Evolutionary conservation across 176 grass and related monocot genomes (phyloP).

Genomic region (Cocos nucifera): DNA sequence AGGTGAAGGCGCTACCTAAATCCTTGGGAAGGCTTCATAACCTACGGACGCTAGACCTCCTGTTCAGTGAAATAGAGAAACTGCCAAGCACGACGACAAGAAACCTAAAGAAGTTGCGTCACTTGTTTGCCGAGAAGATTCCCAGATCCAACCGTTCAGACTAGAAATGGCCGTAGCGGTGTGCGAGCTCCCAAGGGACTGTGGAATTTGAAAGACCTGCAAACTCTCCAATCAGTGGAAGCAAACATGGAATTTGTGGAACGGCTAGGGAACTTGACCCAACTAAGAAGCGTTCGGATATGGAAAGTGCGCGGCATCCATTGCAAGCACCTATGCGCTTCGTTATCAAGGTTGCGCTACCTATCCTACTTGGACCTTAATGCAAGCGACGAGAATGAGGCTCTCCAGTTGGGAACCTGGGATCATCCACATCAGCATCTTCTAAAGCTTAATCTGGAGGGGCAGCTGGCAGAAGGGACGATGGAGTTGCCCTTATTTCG

Average conservation of each 20-base stretch:
- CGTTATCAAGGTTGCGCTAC: too few species aligned
- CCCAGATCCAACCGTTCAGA: too few species aligned
- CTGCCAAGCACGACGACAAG: slow-evolving; percentile 12
- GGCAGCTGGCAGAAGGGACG: too few species aligned
- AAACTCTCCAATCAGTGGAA: slow-evolving; percentile 19
- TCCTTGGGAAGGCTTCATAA: slow-evolving; percentile 25
- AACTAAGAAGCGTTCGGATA: slow-evolving; percentile 31
- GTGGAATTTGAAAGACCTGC: too few species aligned
- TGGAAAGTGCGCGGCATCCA: slow-evolving; percentile 20
- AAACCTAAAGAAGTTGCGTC: slow-evolving; percentile 20
- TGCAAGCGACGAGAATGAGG: too few species aligned
- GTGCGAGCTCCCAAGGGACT: slow-evolving; percentile 14
- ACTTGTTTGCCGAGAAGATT: slow-evolving; percentile 16
- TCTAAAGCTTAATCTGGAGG: too few species aligned
- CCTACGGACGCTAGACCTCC: slow-evolving; percentile 40
- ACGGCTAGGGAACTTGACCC: slow-evolving; percentile 25
- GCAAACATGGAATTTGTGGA: slow-evolving; percentile 2
- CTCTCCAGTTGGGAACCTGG: too few species aligned
- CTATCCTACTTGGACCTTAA: too few species aligned
- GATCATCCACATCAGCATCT: too few species aligned
- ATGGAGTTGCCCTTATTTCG: too few species aligned
- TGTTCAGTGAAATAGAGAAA: not conserved
- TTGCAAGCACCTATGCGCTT: slow-evolving; percentile 25
- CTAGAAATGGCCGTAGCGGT: not conserved
- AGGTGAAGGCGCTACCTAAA: slow-evolving; percentile 35